Conservation (phyloP, 2,329 filamentous ascomycete genomes). For the Trichoderma koningii region DNA sequence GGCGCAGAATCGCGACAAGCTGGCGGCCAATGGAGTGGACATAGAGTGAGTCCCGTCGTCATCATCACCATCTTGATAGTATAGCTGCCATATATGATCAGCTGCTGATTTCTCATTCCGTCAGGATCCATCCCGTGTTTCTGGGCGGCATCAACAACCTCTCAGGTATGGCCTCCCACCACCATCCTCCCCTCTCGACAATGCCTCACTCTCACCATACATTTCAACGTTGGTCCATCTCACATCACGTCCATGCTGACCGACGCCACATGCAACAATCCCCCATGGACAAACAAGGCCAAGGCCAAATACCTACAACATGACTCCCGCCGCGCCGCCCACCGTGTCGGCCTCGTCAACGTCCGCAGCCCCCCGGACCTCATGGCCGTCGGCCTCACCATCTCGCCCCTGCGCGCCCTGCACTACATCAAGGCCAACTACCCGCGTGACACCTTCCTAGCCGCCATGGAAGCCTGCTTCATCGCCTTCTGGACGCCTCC, state of each 20-base stretch:
- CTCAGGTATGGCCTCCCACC: conserved; percentile 47
- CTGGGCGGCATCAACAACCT: conserved; percentile 66
- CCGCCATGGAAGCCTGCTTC: conserved; percentile 58
- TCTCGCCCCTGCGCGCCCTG: conserved; percentile 65
- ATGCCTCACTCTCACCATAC: too few relatives aligned
- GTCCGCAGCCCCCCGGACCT: conserved; percentile 48
- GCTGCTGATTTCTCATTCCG: neutral
- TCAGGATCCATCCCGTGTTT: conserved; percentile 70
- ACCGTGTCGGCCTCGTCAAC: conserved; percentile 42
- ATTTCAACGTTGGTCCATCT: too few relatives aligned
- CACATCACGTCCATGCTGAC: neutral
- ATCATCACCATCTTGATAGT: neutral
- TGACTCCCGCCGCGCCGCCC: conserved; percentile 46
- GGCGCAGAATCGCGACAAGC: conserved; percentile 53
- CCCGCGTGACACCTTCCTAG: conserved; percentile 51
- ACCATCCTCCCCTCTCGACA: neutral
- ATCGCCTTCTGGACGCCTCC: conserved; percentile 63
- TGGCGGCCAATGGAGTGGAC: conserved; percentile 61
- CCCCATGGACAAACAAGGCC: conserved; percentile 69
- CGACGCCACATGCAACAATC: conserved; percentile 62
- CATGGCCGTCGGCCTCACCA: conserved; percentile 46
- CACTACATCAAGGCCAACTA: conserved; percentile 65
- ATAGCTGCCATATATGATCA: neutral
- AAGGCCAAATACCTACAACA: conserved; percentile 61
- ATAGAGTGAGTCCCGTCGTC: conserved; percentile 58